Evolutionary conservation across 148 eudicot species (phyloP).

Genomic region (Hydrangea macrophylla): DNA sequence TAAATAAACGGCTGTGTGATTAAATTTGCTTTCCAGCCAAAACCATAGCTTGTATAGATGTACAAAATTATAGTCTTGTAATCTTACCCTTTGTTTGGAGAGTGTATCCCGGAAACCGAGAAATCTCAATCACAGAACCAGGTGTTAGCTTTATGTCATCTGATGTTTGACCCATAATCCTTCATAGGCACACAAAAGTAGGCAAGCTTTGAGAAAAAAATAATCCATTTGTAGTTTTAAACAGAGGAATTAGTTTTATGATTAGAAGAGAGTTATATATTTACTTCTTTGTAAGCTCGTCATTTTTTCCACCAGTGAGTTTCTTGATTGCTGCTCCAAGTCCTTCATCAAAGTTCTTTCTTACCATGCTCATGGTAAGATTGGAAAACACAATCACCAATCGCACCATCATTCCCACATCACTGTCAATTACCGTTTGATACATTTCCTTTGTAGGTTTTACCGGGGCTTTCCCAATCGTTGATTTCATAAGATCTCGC

Average conservation of each 20-base stretch:
- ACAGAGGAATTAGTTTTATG: background rate
- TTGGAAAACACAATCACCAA: conserved; percentile 37
- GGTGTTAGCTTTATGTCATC: conserved; percentile 45
- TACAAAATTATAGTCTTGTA: background rate
- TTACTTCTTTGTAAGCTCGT: conserved; percentile 46
- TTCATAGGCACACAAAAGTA: conserved; percentile 12
- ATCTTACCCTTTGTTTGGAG: conserved; percentile 46
- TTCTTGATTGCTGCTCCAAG: conserved; percentile 51
- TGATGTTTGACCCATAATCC: conserved; percentile 50
- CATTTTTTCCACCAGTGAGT: conserved; percentile 45
- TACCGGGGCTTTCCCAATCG: conserved; percentile 32
- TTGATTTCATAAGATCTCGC: conserved; percentile 31
- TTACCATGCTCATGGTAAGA: conserved; percentile 52
- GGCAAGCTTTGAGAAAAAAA: background rate
- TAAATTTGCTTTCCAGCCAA: background rate
- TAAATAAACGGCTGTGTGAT: no score
- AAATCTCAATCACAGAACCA: conserved; percentile 46
- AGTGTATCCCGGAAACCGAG: conserved; percentile 44
- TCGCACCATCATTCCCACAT: conserved; percentile 37
- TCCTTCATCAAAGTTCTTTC: conserved; percentile 48
- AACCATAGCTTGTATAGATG: background rate
- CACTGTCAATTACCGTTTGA: conserved; percentile 39
- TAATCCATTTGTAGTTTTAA: background rate
- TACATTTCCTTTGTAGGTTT: conserved; percentile 55
- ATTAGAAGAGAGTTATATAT: background rate